A percentile compares a stretch with the other conserved stretches of the same genome.
Evolutionary conservation across 2,329 filamentous ascomycete species (phyloP).

Genomic region (Diaporthe vaccinii): DNA sequence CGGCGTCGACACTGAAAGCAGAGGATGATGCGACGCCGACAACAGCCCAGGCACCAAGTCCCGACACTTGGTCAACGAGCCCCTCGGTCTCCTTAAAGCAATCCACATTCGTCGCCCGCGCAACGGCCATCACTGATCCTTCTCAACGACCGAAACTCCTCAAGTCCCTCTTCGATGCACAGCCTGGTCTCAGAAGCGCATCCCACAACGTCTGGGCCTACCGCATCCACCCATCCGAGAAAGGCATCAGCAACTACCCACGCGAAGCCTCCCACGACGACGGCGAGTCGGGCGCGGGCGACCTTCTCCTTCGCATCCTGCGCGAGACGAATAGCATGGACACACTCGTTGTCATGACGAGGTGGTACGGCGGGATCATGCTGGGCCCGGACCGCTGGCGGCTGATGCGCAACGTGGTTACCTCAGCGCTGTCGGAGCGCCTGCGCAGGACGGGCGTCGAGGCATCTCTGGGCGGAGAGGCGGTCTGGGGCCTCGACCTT

Average conservation of each 20-base stretch:
- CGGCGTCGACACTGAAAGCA: slow-evolving; percentile 41
- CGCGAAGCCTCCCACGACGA: slow-evolving; percentile 69
- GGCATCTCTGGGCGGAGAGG: slow-evolving; percentile 62
- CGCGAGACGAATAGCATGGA: slow-evolving; percentile 64
- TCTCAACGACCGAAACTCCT: slow-evolving; percentile 59
- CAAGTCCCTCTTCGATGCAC: slow-evolving; percentile 61
- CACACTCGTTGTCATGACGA: slow-evolving; percentile 69
- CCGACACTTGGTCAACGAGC: slow-evolving; percentile 64
- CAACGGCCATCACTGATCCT: slow-evolving; percentile 55
- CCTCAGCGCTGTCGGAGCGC: slow-evolving; percentile 67
- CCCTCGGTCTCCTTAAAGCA: slow-evolving; percentile 64
- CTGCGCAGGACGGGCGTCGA: slow-evolving; percentile 58
- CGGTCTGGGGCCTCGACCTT: slow-evolving; percentile 72
- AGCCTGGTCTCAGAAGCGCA: slow-evolving; percentile 66
- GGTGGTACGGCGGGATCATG: slow-evolving; percentile 74
- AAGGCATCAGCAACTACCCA: slow-evolving; percentile 53
- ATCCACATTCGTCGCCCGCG: slow-evolving; percentile 71
- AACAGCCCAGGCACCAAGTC: slow-evolving; percentile 42
- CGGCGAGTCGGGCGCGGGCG: slow-evolving; percentile 71
- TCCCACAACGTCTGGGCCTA: slow-evolving; percentile 72
- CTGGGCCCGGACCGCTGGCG: slow-evolving; percentile 74
- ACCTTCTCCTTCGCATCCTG: slow-evolving; percentile 68
- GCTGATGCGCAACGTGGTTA: slow-evolving; percentile 70
- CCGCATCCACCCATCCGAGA: slow-evolving; percentile 53
- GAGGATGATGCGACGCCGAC: slow-evolving; percentile 42